Evolutionary conservation across 164 flowering plant genomes (phyloP), one percentile per base, ranked within the genome.

Genomic region (Vitis rupestris): DNA sequence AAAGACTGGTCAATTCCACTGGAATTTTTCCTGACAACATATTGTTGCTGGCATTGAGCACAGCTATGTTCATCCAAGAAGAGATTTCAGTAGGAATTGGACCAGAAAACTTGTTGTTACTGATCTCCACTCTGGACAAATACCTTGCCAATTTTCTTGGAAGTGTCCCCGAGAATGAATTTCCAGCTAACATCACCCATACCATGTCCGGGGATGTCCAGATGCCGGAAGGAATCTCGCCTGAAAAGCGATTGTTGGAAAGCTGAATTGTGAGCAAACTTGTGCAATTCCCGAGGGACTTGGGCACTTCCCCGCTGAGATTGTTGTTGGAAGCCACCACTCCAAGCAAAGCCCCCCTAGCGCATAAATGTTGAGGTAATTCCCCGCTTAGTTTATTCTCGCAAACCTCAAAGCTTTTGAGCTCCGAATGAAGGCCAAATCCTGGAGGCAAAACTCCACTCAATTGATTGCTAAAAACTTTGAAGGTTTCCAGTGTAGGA

Each of bases 11-110:
- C 29, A 89, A 17, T 16, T 74, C 87, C n/a, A 51, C 50, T 0
- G 92, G 91, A 63, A 89, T 76, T 8, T 72, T 56, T 0, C 93
- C 97, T 0, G 86, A 75, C 50, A 91, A 71, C 27, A 29, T 54
- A 58, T 91, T 91, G 76, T 86, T 82, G 23, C 89, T 84, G 0
- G 89, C 97, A 49, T 73, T 9, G 61, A 90, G 78, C 30, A 87
- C 87, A n/a, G 30, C 10, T 57, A 82, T 56, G 44, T 63, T 78
- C 8, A 15, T 48, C 78, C 87, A 80, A 10, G 73, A 55, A 2
- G 69, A 70, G 6, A 85, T 68, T 17, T 53, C 71, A 0, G 8
- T 12, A 0, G 89, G 90, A 58, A 90, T 83, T 59, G 65, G 58
- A 8, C 96, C 96, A 1, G 81, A 81, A 75, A 90, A 90, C 13